Evolutionary conservation across 164 flowering plant species (phyloP), one percentile per base, ranked within the genome.

Genomic region (Vitis rupestris): DNA sequence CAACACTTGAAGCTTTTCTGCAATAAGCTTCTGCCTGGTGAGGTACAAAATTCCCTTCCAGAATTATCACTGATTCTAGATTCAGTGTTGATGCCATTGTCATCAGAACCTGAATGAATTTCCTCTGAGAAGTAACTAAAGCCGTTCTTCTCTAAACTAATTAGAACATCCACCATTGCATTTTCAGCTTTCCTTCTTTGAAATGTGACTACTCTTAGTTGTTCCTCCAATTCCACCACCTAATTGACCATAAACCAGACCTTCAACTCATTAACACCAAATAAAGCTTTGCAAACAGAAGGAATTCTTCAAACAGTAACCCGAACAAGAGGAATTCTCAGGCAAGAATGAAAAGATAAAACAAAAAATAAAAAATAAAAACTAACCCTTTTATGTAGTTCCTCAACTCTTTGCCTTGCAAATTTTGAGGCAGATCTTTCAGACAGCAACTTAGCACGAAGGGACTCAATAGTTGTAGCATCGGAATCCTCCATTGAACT

Each of bases 391-490:
- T 81, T 78, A 16, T 86, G 92, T 44, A 94, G 85, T 67, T 89
- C 94, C 79, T 94, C 90, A 71, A 92, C 92, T 82, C 90, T 85
- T 78, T 88, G 88, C 63, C 82, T 89, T 56, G 97, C 89, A 70
- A 87, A 75, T 82, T 65, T 85, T 7, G 98, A 92, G 13, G 86
- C 87, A 47, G 98, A 85, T 76, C 97, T 88, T 81, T 94, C 98
- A 57, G 98, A 81, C 29, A 87, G 82, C 71, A 94, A 82, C 55
- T 93, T 79, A 10, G 93, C 95, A 30, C 97, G 87, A 71, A 94
- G 98, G 69, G 80, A 92, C 61, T 92, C 97, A 74, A 94, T 82
- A 9, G 97, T 94, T 93, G 81, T 87, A 54, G 75, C 61, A 66
- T 74, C 66, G 4, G 88, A 79, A 75, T 89, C 94, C 79, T 86